Evolutionary conservation across 2,329 filamentous ascomycete species (phyloP).

Genomic region (Colletotrichum chlorophyti): DNA sequence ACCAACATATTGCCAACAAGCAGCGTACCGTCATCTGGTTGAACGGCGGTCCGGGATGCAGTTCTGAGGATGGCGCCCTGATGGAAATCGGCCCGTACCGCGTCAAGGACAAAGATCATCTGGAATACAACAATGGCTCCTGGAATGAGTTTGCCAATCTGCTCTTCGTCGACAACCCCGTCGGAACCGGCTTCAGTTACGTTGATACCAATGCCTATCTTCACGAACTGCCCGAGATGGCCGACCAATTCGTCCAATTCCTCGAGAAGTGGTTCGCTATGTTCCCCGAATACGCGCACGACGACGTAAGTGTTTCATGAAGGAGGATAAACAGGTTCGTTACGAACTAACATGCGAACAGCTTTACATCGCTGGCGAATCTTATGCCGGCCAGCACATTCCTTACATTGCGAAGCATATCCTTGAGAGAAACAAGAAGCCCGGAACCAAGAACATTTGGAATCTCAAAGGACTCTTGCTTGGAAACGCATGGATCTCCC

Average conservation of each 20-base stretch:
- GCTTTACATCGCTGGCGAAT: conserved; percentile 96
- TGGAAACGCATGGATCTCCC: conserved; percentile 97
- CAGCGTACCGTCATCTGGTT: conserved; percentile 95
- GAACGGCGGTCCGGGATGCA: conserved; percentile 96
- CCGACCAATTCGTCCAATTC: conserved; percentile 84
- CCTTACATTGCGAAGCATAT: conserved; percentile 96
- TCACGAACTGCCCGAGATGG: conserved; percentile 87
- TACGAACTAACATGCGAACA: conserved; percentile 43
- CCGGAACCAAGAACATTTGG: conserved; percentile 64
- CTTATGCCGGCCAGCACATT: conserved; percentile 95
- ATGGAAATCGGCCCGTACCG: conserved; percentile 97
- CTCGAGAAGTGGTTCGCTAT: conserved; percentile 89
- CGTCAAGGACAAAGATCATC: conserved; percentile 73
- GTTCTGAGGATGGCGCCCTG: conserved; percentile 93
- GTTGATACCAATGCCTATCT: conserved; percentile 89
- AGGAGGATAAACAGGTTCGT: background rate
- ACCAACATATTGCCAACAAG: conserved; percentile 90
- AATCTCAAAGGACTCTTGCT: conserved; percentile 86
- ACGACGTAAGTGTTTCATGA: conserved; percentile 74
- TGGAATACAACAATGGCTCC: conserved; percentile 88
- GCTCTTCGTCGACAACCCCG: conserved; percentile 95
- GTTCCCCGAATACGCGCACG: conserved; percentile 89
- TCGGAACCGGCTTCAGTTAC: conserved; percentile 96
- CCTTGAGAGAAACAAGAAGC: conserved; percentile 81
- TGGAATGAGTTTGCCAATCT: conserved; percentile 99